A percentile compares a stretch with the other conserved stretches of the same genome.
These are phyloP conservation scores for Thermomyces lanuginosus DNA, from an alignment of 2,329 filamentous ascomycete genomes.

Conservation along the genomic window DNA sequence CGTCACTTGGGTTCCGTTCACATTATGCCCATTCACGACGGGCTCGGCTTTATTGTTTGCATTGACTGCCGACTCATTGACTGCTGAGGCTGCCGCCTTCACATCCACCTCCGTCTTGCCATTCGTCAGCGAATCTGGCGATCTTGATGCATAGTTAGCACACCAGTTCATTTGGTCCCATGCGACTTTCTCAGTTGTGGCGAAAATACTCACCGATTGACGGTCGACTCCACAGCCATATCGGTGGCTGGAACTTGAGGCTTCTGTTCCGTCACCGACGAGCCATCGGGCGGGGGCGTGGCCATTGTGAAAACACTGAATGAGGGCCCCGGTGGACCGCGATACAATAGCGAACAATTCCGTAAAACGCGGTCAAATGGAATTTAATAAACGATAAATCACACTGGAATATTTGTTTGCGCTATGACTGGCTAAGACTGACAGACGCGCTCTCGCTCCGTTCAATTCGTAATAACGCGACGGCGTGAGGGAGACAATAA, in stretches of 20 bases:
- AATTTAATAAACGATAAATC: constrained; percentile 12
- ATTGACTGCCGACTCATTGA: constrained; percentile 3
- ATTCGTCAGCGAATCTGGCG: constrained; percentile 12
- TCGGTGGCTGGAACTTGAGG: constrained; percentile 23
- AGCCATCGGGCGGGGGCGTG: constrained; percentile 27
- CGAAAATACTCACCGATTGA: constrained; percentile 20
- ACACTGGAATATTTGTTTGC: constrained; percentile 11
- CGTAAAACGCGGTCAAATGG: too few relatives aligned
- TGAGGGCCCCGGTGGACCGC: constrained; percentile 11
- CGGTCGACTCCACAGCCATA: constrained; percentile 13
- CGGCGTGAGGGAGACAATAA: not conserved
- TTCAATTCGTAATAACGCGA: not conserved
- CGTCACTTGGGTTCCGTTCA: not conserved
- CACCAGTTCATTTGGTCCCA: too few relatives aligned
- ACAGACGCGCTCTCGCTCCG: not conserved
- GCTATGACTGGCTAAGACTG: constrained; percentile 17
- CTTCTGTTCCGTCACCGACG: constrained; percentile 25
- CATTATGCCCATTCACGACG: constrained; percentile 17
- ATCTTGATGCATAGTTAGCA: constrained; percentile 11
- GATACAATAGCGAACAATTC: constrained; percentile 11
- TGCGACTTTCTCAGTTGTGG: too few relatives aligned
- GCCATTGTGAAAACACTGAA: constrained; percentile 18
- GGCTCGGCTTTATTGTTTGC: constrained; percentile 5
- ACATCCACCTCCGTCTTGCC: constrained; percentile 11
- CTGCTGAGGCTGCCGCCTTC: constrained; percentile 3